phyloP scores from a whole-genome alignment of 768 basidiomycete genomes.

The Lyophyllum decastes region DNA sequence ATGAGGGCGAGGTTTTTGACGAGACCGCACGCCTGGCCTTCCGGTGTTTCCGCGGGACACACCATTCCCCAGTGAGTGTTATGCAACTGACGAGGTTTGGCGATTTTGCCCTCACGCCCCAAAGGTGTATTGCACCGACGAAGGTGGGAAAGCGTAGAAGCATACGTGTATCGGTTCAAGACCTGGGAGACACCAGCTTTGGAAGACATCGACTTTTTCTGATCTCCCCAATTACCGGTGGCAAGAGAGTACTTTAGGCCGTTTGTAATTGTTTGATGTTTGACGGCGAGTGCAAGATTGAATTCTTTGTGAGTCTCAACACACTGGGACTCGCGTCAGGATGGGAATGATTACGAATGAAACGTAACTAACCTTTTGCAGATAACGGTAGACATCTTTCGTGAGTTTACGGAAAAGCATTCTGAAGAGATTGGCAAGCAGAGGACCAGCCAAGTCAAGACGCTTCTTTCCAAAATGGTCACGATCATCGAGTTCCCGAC shows the following conservation, averaged over 20 bases:
- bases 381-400: conserved; percentile 93
- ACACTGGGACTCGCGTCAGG: conserved; percentile 53
- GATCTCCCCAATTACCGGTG: conserved; percentile 99
- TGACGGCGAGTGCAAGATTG: conserved; percentile 87
- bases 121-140: conserved; percentile 98
- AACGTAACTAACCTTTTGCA: conserved; percentile 77
- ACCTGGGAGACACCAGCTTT: conserved; percentile 99
- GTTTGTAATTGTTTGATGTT: conserved; percentile 96
- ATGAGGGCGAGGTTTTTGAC: conserved; percentile 98
- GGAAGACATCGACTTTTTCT: conserved; percentile 97
- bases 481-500: conserved; percentile 96
- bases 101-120: conserved; percentile 98
- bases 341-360: conserved; percentile 7
- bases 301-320: conserved; percentile 97
- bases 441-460: conserved; percentile 91
- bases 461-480: conserved; percentile 99
- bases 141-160: conserved; percentile 95
- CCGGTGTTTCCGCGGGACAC: conserved; percentile 98
- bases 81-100: conserved; percentile 97
- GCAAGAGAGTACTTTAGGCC: conserved; percentile 97
- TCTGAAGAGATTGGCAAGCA: conserved; percentile 95
- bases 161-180: conserved; percentile 97
- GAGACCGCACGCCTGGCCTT: conserved; percentile 98
- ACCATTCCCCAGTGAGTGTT: conserved; percentile 99
- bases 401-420: conserved; percentile 97